phyloP scores from a whole-genome alignment of 164 flowering plant genomes.

The Sedum album region DNA sequence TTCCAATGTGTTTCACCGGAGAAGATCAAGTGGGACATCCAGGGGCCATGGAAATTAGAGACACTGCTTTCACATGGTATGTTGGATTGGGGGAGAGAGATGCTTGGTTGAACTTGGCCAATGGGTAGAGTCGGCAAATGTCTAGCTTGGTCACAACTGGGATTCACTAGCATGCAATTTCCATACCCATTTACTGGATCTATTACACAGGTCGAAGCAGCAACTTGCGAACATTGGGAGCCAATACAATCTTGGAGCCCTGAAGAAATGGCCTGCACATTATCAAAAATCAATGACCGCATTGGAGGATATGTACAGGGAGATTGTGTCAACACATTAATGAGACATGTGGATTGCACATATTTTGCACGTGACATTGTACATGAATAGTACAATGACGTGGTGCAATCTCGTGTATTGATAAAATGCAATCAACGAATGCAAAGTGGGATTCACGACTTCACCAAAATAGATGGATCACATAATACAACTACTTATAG shows the following conservation, averaged over 20 bases:
- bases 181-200: conserved; percentile 23
- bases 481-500: background rate
- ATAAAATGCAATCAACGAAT: too few relatives aligned
- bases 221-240: conserved; percentile 30
- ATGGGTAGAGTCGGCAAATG: conserved; percentile 27
- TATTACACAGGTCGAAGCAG: conserved; percentile 21
- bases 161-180: conserved; percentile 26
- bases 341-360: too few relatives aligned
- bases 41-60: conserved; percentile 68
- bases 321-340: too few relatives aligned
- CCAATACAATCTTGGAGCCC: conserved; percentile 29
- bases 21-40: conserved; percentile 44
- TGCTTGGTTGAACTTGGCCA: conserved; percentile 38
- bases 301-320: too few relatives aligned
- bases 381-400: too few relatives aligned
- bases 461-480: background rate
- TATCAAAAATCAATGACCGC: background rate
- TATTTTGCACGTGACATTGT: too few relatives aligned
- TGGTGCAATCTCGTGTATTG: too few relatives aligned
- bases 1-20: conserved; percentile 58
- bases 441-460: too few relatives aligned
- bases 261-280: conserved; percentile 27
- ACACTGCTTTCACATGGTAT: conserved; percentile 55
- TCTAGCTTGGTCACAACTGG: conserved; percentile 28
- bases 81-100: conserved; percentile 46